Evolutionary conservation across 2,329 filamentous ascomycete species (phyloP), one percentile per base, ranked within the genome.

Genomic region (Nemania diffusa): DNA sequence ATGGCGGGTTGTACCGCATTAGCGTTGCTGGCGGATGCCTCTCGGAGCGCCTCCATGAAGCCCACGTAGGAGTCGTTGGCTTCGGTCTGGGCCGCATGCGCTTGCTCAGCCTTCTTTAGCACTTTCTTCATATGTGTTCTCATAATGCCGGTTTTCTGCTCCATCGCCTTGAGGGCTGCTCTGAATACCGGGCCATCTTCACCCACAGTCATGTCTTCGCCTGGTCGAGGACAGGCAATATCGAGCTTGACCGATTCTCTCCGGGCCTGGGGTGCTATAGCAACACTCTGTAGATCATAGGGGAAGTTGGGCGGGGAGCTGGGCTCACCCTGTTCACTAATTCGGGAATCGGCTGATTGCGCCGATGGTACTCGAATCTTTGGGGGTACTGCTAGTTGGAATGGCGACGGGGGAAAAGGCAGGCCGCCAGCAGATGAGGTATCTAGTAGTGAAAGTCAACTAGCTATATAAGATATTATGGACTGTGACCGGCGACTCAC

Each of bases 91-190:
- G 94, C 90, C 60, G 88, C 83, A 73, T 97, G 88, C 17, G 94
- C 94, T 6, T 93, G 90, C 76, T 98, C 96, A n/a, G 96, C 96
- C 76, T 91, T 93, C 78, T 96, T 97, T 72, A 99, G 83, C 7
- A 99, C 92, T 76, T 96, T 97, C 80, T 99, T 99, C 90, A 98
- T 97, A 73, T 95, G 92, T 24, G 88, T 85, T 65, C 94, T 91
- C 92, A 99, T 96, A 73, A 92, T 97, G 50, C 94, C 93, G 0
- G 95, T 99, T 83, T 97, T 98, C 77, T 97, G 94, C 79, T 99
- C 96, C 29, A 98, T 82, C 0, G 94, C 92, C 78, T 97, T 97
- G 85, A 99, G 97, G 0, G 96, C 98, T 20, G 96, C 97, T 69
- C 97, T 89, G 81, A 99, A 99, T 1, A 99, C 85, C 0, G 97